Conservation (phyloP, 2,329 filamentous ascomycete species). For the Exophiala viscosa region DNA sequence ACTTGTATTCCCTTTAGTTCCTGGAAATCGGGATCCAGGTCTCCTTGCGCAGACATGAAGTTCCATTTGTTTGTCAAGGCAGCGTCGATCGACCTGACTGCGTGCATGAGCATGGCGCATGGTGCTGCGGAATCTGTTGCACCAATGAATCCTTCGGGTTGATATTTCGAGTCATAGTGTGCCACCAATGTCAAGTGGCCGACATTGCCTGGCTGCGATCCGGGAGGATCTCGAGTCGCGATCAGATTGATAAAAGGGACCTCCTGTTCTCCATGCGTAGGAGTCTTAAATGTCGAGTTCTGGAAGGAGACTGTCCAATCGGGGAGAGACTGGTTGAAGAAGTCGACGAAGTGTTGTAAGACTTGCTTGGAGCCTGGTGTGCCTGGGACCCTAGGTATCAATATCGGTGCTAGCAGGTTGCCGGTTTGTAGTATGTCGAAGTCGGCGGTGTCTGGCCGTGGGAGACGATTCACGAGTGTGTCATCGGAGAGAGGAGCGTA, state of each 20-base stretch:
- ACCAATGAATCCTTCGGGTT: conserved; percentile 82
- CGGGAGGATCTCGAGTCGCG: conserved; percentile 82
- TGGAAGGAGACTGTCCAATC: conserved; percentile 78
- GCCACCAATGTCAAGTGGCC: conserved; percentile 81
- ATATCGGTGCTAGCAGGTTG: conserved; percentile 75
- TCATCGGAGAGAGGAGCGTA: conserved; percentile 68
- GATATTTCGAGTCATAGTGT: conserved; percentile 85
- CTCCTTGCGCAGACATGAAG: conserved; percentile 60
- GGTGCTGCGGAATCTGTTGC: conserved; percentile 91
- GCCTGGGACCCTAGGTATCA: conserved; percentile 83
- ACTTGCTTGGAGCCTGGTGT: conserved; percentile 70
- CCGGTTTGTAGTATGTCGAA: conserved; percentile 76
- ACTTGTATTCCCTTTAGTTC: conserved; percentile 84
- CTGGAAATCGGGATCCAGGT: conserved; percentile 52
- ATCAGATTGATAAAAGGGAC: conserved; percentile 87
- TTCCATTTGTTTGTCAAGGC: conserved; percentile 80
- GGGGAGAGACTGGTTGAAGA: conserved; percentile 71
- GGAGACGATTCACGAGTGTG: conserved; percentile 63
- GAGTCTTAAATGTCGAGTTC: conserved; percentile 84
- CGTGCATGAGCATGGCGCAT: conserved; percentile 89
- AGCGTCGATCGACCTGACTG: conserved; percentile 72
- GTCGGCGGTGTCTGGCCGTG: conserved; percentile 62
- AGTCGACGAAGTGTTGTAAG: conserved; percentile 77
- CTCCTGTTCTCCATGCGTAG: conserved; percentile 64
- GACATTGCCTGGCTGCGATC: conserved; percentile 69